A percentile compares a stretch with the other conserved stretches of the same genome.
phyloP scores from a whole-genome alignment of 2,329 filamentous ascomycete species.

The Alternaria dauci region DNA sequence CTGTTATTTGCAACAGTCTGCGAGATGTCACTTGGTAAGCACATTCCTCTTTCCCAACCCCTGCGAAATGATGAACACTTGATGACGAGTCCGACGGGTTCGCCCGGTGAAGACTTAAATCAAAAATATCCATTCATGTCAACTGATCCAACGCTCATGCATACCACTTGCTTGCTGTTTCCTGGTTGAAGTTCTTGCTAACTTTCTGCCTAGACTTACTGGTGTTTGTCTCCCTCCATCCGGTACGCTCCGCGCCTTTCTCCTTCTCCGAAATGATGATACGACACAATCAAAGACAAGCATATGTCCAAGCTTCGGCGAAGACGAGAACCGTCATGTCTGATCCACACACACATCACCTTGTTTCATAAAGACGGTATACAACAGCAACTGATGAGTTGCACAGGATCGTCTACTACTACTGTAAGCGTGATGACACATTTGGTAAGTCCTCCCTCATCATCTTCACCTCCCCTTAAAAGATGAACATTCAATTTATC shows the following conservation, averaged over 20 bases:
- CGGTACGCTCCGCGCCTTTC: conserved; percentile 29
- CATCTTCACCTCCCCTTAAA: conserved; percentile 21
- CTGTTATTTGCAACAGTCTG: not conserved
- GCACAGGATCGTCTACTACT: conserved; percentile 5
- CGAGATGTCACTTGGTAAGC: conserved; percentile 28
- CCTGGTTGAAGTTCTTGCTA: conserved; percentile 14
- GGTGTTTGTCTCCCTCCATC: conserved; percentile 19
- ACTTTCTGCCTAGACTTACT: conserved; percentile 9
- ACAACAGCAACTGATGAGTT: conserved; percentile 18
- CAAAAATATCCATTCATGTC: conserved; percentile 75
- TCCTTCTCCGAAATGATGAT: conserved; percentile 71
- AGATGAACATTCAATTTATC: conserved; percentile 63
- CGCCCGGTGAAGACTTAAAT: conserved; percentile 70
- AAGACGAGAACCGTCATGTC: conserved; percentile 57
- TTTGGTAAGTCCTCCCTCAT: conserved; percentile 4
- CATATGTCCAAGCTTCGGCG: conserved; percentile 88
- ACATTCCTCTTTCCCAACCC: conserved; percentile 8
- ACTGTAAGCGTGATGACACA: not conserved
- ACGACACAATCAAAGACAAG: conserved; percentile 85
- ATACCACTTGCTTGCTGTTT: not conserved
- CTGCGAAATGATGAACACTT: conserved; percentile 58
- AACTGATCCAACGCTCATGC: conserved; percentile 31
- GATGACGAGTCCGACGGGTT: conserved; percentile 84
- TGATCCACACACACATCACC: conserved; percentile 34
- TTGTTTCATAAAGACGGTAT: not conserved